Base-by-base conservation (phyloP, 805 yeast species). In the Nakazawaea pomicola region DNA sequence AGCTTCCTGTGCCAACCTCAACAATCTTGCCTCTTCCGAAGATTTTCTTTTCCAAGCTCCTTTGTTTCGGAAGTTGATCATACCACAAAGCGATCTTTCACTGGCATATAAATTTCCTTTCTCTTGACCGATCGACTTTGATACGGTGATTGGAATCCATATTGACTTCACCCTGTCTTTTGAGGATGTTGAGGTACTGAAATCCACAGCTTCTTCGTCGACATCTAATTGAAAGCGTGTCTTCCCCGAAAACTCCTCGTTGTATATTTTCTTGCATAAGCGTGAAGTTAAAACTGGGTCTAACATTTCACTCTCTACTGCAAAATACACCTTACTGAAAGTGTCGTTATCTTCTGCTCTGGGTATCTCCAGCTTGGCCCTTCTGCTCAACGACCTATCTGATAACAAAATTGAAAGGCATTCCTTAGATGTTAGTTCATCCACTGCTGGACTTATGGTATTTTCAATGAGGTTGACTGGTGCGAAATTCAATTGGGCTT, bases 271-370 rank as follows among this genome's bases (percentile, higher is more conserved):
- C 19, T 21, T 20, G 12, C 36, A 33, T 8, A 12, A 12, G 8
- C 7, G 12, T 7, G 36, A 33, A 2, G 10, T 21, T 14, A 6
- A 14, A 15, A 17, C 11, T 21, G 36, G 36, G 6, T 14, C 11
- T 17, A 33, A 17, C 7, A 7, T 27, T 15, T 7, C 5, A 9
- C 24, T 10, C 12, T 17, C n/a, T 4, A 36, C 40, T 29, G 12
- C n/a, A 20, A 36, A 36, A 21, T 36, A 36, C 8, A 36, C 29
- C 14, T 23, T 28, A 20, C 40, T 36, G 15, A 29, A 36, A 29
- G 14, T 29, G 20, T 36, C 40, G 10, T 49, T 35, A 40, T 69
- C 65, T 34, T 69, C 47, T 1, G 45, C 60, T 29, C 54, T 46
- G 6, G 56, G 48, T 4, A 68, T 46, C 12, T 48, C 52, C 5